Evolutionary conservation across 2,329 filamentous ascomycete genomes (phyloP).

Genomic region (Colletotrichum salicis): DNA sequence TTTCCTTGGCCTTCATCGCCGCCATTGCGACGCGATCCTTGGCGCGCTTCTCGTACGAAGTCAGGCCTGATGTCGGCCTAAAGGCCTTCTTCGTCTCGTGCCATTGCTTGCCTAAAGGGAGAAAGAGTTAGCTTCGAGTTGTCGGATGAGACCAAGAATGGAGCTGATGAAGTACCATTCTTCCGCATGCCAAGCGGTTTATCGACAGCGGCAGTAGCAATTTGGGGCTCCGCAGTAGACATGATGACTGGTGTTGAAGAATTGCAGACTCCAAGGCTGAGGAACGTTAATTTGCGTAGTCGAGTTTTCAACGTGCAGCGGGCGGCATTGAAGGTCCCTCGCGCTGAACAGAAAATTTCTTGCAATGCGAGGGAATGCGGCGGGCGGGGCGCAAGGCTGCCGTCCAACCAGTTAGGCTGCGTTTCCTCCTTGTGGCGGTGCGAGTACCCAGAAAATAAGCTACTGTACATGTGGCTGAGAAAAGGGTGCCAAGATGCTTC

Average conservation of each 20-base stretch:
- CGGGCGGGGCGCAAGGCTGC: constrained; percentile 22
- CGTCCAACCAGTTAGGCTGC: neutral
- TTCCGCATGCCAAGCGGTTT: constrained; percentile 76
- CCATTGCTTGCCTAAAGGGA: constrained; percentile 87
- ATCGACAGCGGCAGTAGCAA: constrained; percentile 46
- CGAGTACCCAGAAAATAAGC: constrained; percentile 2
- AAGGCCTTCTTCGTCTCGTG: constrained; percentile 85
- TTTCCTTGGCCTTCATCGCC: constrained; percentile 91
- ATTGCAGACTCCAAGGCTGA: constrained; percentile 1
- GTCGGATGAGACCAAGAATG: constrained; percentile 6
- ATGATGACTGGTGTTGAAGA: constrained; percentile 48
- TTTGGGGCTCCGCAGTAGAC: constrained; percentile 49
- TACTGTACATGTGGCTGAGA: constrained; percentile 17
- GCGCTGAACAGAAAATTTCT: constrained; percentile 28
- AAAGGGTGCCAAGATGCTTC: neutral
- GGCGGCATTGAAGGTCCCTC: constrained; percentile 14
- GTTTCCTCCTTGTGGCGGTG: constrained; percentile 17
- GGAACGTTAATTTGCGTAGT: constrained; percentile 33
- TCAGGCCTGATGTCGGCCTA: constrained; percentile 81
- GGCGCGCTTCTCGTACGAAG: constrained; percentile 80
- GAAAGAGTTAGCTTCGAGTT: constrained; percentile 9
- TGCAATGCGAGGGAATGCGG: constrained; percentile 10
- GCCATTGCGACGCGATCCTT: constrained; percentile 75
- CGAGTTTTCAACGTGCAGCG: constrained; percentile 16
- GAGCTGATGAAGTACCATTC: constrained; percentile 71